Conservation (phyloP, 2,329 filamentous ascomycete genomes). For the Fusarium pilosicola region DNA sequence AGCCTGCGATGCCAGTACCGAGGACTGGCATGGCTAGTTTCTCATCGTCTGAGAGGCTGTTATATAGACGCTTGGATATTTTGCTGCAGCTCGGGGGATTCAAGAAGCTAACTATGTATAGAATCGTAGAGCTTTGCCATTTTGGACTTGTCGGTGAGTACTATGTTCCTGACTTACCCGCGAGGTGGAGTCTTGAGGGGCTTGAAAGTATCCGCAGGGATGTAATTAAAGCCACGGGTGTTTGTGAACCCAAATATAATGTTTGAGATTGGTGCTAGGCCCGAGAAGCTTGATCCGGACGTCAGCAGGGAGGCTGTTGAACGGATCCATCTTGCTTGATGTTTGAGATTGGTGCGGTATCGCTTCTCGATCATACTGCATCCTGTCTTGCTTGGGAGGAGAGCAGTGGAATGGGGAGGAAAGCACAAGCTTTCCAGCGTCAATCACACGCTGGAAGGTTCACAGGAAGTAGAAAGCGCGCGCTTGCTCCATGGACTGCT, state of each 20-base stretch:
- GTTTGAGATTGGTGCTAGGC: no score
- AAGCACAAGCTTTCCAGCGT: background rate
- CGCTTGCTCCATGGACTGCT: no score
- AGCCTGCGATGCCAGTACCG: accelerated
- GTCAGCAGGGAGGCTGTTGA: no score
- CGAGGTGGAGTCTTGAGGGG: background rate
- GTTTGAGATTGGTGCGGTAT: no score
- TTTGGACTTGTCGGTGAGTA: background rate
- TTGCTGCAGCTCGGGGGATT: no score
- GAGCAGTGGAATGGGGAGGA: background rate
- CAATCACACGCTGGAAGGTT: no score
- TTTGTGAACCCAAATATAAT: accelerated
- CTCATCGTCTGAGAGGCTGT: background rate
- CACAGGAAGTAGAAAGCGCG: no score
- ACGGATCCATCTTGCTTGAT: no score
- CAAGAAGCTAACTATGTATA: no score
- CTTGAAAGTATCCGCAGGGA: background rate
- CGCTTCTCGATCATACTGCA: background rate
- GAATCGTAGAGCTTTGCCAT: no score
- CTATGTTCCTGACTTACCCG: background rate
- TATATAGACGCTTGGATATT: background rate
- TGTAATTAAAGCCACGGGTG: background rate
- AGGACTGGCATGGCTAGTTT: background rate
- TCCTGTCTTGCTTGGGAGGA: background rate
- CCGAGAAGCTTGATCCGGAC: no score